A percentile compares a stretch with the other conserved stretches of the same genome.
Conservation (phyloP, 257 asterid species). For the Scutellaria barbata region DNA sequence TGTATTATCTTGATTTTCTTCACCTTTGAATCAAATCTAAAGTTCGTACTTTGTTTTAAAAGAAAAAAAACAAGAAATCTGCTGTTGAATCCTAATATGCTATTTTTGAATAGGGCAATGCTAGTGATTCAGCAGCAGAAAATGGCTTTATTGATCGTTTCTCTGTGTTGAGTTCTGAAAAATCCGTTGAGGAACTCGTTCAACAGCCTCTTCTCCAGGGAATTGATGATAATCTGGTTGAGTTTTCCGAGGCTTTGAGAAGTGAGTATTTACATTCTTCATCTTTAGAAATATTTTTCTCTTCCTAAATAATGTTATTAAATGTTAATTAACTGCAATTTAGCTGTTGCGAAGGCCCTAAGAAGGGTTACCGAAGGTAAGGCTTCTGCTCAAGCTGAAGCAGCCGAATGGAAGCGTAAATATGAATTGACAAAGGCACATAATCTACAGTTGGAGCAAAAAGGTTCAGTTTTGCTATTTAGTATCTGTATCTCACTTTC, state of each 20-base stretch:
- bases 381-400: constrained; percentile 95
- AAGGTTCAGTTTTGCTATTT: constrained; percentile 45
- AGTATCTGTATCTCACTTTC: neutral
- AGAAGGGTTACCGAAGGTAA: constrained; percentile 78
- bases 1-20: neutral
- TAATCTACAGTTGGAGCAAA: constrained; percentile 63
- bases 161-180: constrained; percentile 57
- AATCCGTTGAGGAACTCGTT: constrained; percentile 63
- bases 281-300: neutral
- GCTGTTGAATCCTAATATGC: neutral
- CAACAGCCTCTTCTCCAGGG: constrained; percentile 76
- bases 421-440: constrained; percentile 79
- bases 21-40: neutral
- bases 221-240: constrained; percentile 76
- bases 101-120: constrained; percentile 47
- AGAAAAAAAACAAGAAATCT: too few species aligned
- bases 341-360: constrained; percentile 86
- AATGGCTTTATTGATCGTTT: constrained; percentile 51
- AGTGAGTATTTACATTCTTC: constrained; percentile 47
- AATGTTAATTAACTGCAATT: constrained; percentile 30
- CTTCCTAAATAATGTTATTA: constrained; percentile 2
- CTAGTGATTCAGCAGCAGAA: constrained; percentile 51
- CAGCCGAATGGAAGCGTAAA: constrained; percentile 93
- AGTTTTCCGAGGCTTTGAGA: constrained; percentile 89
- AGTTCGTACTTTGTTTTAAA: neutral